phyloP scores from a whole-genome alignment of 805 yeast genomes.

The Jamesozyma gamospora region DNA sequence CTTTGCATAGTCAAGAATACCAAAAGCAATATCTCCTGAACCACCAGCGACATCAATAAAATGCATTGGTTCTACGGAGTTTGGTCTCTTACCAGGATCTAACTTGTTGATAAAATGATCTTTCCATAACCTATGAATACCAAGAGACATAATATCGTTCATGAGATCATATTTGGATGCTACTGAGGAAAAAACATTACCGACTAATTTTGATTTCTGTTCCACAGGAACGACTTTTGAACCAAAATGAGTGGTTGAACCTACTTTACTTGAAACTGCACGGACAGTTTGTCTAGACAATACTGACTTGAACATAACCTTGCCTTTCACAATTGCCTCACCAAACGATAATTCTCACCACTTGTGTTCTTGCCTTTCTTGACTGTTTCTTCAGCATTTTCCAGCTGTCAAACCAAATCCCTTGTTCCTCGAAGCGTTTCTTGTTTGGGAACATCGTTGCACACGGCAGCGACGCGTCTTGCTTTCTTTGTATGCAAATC shows the following conservation, averaged over 20 bases:
- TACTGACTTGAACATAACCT: slow-evolving; percentile 1
- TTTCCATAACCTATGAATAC: slow-evolving; percentile 93
- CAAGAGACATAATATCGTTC: slow-evolving; percentile 98
- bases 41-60: slow-evolving; percentile 98
- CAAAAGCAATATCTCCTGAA: slow-evolving; percentile 96
- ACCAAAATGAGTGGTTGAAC: slow-evolving; percentile 73
- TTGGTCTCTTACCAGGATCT: slow-evolving; percentile 91
- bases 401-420: too few species aligned
- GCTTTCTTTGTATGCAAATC: too few species aligned
- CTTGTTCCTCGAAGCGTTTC: too few species aligned
- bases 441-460: too few species aligned
- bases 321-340: too few species aligned
- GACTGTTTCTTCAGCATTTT: too few species aligned
- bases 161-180: slow-evolving; percentile 90
- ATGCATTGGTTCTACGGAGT: slow-evolving; percentile 61
- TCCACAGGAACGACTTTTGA: slow-evolving; percentile 68
- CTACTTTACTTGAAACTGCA: neutral
- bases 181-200: slow-evolving; percentile 85
- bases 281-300: slow-evolving; percentile 2
- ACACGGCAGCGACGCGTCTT: too few species aligned
- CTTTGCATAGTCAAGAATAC: slow-evolving; percentile 85
- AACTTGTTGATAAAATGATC: slow-evolving; percentile 75
- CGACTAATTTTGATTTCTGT: slow-evolving; percentile 75
- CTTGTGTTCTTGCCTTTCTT: too few species aligned
- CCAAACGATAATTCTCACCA: too few species aligned